phyloP scores from a whole-genome alignment of 306 rosid species.

The Spatholobus suberectus region DNA sequence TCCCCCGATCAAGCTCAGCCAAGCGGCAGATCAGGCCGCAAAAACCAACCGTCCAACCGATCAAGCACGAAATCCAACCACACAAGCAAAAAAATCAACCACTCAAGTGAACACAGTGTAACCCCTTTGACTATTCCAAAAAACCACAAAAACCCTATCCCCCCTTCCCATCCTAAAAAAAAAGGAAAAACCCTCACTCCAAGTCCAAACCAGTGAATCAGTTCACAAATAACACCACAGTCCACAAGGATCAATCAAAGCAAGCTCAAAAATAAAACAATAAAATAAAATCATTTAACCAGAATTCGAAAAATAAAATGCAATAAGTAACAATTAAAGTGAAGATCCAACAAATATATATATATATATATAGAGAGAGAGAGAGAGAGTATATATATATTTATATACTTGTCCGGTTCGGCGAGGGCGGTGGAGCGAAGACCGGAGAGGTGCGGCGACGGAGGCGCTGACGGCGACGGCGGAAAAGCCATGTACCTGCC shows the following conservation, averaged over 20 bases:
- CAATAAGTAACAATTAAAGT: background rate
- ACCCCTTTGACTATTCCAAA: slow-evolving; percentile 25
- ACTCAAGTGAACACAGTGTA: background rate
- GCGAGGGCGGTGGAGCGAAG: slow-evolving; percentile 75
- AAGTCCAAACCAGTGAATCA: slow-evolving; percentile 13
- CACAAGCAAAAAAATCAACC: background rate
- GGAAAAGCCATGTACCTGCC: slow-evolving; percentile 88
- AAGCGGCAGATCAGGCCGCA: slow-evolving; percentile 35
- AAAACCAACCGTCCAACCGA: background rate
- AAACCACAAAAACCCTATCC: background rate
- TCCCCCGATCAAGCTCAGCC: background rate
- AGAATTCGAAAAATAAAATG: background rate
- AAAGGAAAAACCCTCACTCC: background rate
- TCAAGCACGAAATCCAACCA: slow-evolving; percentile 14
- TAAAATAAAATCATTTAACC: background rate
- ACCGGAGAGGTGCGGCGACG: slow-evolving; percentile 61
- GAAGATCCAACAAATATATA: slow-evolving; percentile 3
- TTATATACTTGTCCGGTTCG: slow-evolving; percentile 80
- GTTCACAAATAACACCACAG: background rate
- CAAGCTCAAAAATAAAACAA: background rate
- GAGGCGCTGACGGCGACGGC: slow-evolving; percentile 80
- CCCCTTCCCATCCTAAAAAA: background rate
- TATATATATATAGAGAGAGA: too few relatives aligned
- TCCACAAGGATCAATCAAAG: background rate
- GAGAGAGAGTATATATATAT: background rate